phyloP scores from a whole-genome alignment of 306 rosid species.

The Vicia faba region DNA sequence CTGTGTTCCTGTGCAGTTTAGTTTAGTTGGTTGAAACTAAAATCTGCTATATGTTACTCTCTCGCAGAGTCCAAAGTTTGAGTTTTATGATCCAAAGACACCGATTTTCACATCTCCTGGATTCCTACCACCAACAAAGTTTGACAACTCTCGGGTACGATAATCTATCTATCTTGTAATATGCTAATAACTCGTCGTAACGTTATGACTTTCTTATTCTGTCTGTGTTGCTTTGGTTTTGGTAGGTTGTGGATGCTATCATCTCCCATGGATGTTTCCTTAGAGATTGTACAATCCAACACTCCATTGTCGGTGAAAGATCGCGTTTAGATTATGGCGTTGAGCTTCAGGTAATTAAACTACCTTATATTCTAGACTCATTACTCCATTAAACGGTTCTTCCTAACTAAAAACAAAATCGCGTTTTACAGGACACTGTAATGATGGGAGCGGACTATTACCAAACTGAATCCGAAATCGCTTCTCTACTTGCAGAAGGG shows the following conservation, averaged over 20 bases:
- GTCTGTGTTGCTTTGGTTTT: conserved; percentile 44
- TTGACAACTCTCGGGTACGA: conserved; percentile 74
- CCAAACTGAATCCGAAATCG: conserved; percentile 95
- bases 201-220: conserved; percentile 37
- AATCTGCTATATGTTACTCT: conserved; percentile 24
- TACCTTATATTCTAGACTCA: conserved; percentile 5
- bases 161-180: not conserved
- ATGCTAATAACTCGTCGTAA: conserved; percentile 1
- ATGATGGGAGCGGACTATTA: conserved; percentile 96
- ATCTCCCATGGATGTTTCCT: conserved; percentile 97
- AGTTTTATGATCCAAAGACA: conserved; percentile 84
- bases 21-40: conserved; percentile 35
- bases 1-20: conserved; percentile 10
- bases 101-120: conserved; percentile 92
- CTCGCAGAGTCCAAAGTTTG: conserved; percentile 68
- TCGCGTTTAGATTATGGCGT: conserved; percentile 85
- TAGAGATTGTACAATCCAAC: conserved; percentile 72
- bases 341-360: conserved; percentile 59
- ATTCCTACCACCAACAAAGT: conserved; percentile 91
- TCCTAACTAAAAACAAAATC: conserved; percentile 21
- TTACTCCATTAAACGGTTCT: not conserved
- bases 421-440: conserved; percentile 63
- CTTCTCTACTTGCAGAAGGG: conserved; percentile 72
- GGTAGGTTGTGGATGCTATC: conserved; percentile 83
- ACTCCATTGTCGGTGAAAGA: conserved; percentile 84